phyloP scores from a whole-genome alignment of 129 eudicot species.

The Lactuca saligna region DNA sequence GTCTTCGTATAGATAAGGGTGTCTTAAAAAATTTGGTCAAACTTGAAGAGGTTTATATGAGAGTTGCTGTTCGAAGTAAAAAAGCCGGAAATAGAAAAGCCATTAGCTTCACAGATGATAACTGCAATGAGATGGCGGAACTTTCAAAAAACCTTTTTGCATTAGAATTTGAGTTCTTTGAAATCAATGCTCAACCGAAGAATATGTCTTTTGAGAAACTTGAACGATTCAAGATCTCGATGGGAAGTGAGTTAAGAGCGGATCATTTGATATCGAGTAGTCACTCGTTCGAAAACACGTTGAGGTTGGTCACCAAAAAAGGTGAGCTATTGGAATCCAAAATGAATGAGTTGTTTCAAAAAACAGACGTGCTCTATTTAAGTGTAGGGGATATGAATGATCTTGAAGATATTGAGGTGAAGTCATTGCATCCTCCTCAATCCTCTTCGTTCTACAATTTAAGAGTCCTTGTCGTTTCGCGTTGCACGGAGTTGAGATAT shows the following conservation, averaged over 20 bases:
- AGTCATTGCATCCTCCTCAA: background rate
- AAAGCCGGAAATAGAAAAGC: background rate
- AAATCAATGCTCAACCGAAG: background rate
- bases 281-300: background rate
- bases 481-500: background rate
- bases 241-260: background rate
- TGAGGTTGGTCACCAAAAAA: background rate
- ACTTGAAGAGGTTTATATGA: constrained; percentile 6
- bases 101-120: background rate
- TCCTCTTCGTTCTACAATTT: constrained; percentile 9
- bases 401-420: background rate
- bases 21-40: background rate
- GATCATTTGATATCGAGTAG: background rate
- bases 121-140: background rate
- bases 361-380: constrained; percentile 8
- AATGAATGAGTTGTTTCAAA: constrained; percentile 1
- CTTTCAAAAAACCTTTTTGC: background rate
- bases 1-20: background rate
- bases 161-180: constrained; percentile 1
- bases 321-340: background rate
- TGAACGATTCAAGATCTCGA: constrained; percentile 5
- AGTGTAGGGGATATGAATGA: background rate
- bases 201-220: background rate
- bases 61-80: background rate
- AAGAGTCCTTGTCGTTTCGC: background rate